Base-by-base conservation (phyloP, 495 filamentous ascomycete genomes). In the Penicillium silybi region DNA sequence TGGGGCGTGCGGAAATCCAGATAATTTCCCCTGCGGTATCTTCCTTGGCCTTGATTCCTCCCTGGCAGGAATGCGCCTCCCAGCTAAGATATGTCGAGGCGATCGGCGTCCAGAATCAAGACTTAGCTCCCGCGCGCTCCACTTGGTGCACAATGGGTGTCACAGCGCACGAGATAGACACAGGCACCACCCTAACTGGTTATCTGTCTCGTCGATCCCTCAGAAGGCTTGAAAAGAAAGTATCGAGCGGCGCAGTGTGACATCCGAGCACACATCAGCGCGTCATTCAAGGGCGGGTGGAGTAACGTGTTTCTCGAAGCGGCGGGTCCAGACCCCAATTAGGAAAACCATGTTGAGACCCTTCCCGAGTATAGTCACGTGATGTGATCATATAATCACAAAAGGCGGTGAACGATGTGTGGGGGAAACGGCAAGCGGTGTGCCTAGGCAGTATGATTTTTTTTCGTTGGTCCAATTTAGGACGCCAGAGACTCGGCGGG, bases 31-130 rank as follows among this genome's bases (percentile, higher is more conserved):
- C 56, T 43, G 35, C 20, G 40, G 32, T 15, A 7, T 34, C 46
- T 49, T 15, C 9, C 6, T 25, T 46, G 32, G 38, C 56, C 43
- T 64, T 56, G 50, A 41, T 48, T 53, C 35, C 18, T 41, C 6
- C 16, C 37, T 32, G 8, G 16, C 48, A 38, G 58, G 52, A 47
- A 58, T 57, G 43, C 41, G 20, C 35, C 50, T 26, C 50, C 46
- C 50, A 59, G 41, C 50, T n/a, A 53, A 57, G 46, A 62, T 54
- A 59, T 59, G 55, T 50, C 48, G 45, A 35, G 42, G 41, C 50
- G 57, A 58, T 64, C 58, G 34, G 52, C 49, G 40, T 25, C 54
- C 58, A 58, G 54, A 64, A 58, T 50, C 58, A 58, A 45, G 58
- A 44, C 58, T 64, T 61, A 34, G 54, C 59, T 55, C 41, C 56